A percentile compares a stretch with the other conserved stretches of the same genome.
Conservation (phyloP, 1,284 basidiomycete genomes). For the Microbotryum silenes-acaulis region DNA sequence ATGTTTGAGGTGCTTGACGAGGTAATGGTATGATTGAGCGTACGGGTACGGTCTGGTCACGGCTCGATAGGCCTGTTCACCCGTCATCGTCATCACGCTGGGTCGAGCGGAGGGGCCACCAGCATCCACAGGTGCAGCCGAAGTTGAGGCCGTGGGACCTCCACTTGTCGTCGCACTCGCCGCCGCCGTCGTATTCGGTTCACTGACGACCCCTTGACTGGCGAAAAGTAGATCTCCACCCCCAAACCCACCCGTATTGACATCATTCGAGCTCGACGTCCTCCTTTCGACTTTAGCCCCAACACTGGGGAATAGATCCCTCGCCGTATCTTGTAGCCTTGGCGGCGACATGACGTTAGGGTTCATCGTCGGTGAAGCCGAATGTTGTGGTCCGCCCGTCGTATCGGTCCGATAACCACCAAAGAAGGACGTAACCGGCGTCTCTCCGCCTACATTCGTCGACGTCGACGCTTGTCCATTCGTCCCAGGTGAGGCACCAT, state of each 20-base stretch:
- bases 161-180: not conserved
- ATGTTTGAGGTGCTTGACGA: slow-evolving; percentile 79
- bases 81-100: slow-evolving; percentile 16
- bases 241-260: too few relatives aligned
- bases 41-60: slow-evolving; percentile 72
- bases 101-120: not conserved
- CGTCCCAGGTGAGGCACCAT: not conserved
- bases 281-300: too few relatives aligned
- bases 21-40: slow-evolving; percentile 84
- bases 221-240: too few relatives aligned
- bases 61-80: slow-evolving; percentile 60
- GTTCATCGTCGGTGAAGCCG: not conserved
- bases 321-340: slow-evolving; percentile 4
- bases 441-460: not conserved
- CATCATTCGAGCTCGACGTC: too few relatives aligned
- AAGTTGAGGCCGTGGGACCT: not conserved
- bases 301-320: not conserved
- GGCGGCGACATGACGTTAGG: slow-evolving; percentile 4
- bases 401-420: not conserved
- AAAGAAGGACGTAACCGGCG: not conserved
- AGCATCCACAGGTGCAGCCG: not conserved
- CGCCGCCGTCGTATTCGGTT: too few relatives aligned
- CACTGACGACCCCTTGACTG: too few relatives aligned
- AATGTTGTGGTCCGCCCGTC: too few relatives aligned
- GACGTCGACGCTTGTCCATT: not conserved